Conservation (phyloP, 2,329 filamentous ascomycete genomes). For the Microcera coccophila region DNA sequence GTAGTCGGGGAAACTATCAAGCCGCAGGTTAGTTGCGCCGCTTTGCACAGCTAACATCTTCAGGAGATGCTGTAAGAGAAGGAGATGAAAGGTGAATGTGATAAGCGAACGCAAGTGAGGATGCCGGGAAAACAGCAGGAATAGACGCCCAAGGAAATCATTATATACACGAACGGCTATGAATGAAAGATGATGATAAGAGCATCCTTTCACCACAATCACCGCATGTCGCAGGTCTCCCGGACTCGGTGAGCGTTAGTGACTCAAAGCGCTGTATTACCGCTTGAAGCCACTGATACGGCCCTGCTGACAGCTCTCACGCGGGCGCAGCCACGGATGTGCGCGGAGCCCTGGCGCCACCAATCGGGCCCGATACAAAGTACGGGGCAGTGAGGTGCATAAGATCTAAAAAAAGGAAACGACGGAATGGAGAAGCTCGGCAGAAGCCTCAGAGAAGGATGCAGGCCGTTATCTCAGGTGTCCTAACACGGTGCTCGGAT, state of each 20-base stretch:
- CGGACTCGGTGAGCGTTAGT: conserved; percentile 9
- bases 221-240: not conserved
- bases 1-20: conserved; percentile 46
- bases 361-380: conserved; percentile 21
- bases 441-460: not conserved
- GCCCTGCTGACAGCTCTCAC: conserved; percentile 12
- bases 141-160: conserved; percentile 7
- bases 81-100: not conserved
- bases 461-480: conserved; percentile 13
- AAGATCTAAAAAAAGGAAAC: not conserved
- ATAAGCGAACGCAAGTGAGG: conserved; percentile 6
- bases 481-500: conserved; percentile 14
- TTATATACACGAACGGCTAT: not conserved
- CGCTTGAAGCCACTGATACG: conserved; percentile 9
- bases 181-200: not conserved
- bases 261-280: not conserved
- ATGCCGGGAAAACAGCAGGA: conserved; percentile 8
- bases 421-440: not conserved
- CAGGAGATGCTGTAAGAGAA: conserved; percentile 12
- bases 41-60: conserved; percentile 37
- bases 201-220: not conserved
- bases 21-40: conserved; percentile 39
- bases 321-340: conserved; percentile 13
- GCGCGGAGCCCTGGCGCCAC: conserved; percentile 17
- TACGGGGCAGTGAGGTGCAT: not conserved